Conservation (phyloP, 1,139 yeast species). For the Blastobotrys niveus region DNA sequence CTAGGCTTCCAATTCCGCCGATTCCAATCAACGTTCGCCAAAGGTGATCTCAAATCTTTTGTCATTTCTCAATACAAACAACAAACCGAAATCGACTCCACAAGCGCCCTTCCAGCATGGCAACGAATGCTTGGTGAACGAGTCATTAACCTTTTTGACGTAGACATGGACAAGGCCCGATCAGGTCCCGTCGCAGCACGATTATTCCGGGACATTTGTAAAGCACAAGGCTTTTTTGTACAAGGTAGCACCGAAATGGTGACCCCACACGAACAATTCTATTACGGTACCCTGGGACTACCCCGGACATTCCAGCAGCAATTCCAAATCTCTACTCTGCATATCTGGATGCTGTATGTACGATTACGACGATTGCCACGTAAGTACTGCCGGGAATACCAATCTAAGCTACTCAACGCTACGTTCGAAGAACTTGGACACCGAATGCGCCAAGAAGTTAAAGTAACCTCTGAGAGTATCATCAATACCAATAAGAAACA, state of each 20-base stretch:
- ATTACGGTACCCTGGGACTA: constrained; percentile 68
- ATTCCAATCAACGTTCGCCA: constrained; percentile 11
- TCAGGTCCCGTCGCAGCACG: constrained; percentile 95
- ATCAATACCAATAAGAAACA: constrained; percentile 85
- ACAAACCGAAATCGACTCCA: constrained; percentile 36
- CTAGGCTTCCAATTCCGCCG: too few species aligned
- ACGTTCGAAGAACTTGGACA: constrained; percentile 85
- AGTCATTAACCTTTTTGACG: constrained; percentile 56
- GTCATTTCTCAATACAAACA: constrained; percentile 1
- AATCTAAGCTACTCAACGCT: constrained; percentile 85
- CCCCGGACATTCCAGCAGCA: constrained; percentile 89
- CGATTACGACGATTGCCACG: constrained; percentile 96
- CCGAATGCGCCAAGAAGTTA: constrained; percentile 78
- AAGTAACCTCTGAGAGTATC: constrained; percentile 74
- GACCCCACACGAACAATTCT: constrained; percentile 32
- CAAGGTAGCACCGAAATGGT: neutral
- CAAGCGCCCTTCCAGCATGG: constrained; percentile 52
- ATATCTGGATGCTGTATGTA: constrained; percentile 88
- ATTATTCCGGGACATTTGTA: constrained; percentile 78
- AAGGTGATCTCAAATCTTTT: constrained; percentile 12
- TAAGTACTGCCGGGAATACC: constrained; percentile 81
- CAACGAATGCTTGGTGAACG: constrained; percentile 68
- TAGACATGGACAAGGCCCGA: constrained; percentile 89
- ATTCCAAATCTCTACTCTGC: constrained; percentile 87
- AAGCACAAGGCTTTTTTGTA: constrained; percentile 69